These are phyloP conservation scores for Gastrodia elata DNA, from an alignment of 106 monocot species.

Conservation along the genomic window DNA sequence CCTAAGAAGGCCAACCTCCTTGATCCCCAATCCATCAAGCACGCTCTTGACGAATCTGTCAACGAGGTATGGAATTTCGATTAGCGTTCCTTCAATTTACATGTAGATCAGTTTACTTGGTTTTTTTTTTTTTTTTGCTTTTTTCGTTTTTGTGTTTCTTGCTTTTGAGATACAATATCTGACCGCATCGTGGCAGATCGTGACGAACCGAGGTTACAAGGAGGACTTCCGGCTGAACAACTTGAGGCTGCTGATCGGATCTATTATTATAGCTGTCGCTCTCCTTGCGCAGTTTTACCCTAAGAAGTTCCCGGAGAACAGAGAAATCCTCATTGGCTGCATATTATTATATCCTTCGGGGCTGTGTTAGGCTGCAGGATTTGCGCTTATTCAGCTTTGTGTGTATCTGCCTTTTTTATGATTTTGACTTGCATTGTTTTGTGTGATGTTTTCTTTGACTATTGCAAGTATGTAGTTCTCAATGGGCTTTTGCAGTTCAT, in stretches of 20 bases:
- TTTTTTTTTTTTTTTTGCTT: conserved; percentile 8
- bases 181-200: conserved; percentile 44
- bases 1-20: conserved; percentile 77
- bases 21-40: conserved; percentile 81
- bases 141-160: too few species aligned
- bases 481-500: conserved; percentile 68
- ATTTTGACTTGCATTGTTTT: background rate
- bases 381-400: background rate
- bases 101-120: background rate
- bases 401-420: background rate
- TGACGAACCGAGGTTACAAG: conserved; percentile 53
- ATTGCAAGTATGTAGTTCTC: conserved; percentile 72
- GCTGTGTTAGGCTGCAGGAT: too few species aligned
- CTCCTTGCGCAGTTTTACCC: conserved; percentile 89
- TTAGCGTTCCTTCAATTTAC: background rate
- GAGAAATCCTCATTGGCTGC: conserved; percentile 69
- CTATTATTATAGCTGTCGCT: conserved; percentile 61
- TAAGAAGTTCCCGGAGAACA: conserved; percentile 93
- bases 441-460: conserved; percentile 38
- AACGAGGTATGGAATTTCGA: conserved; percentile 38
- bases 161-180: background rate
- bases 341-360: conserved; percentile 91
- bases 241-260: conserved; percentile 51
- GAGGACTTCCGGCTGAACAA: conserved; percentile 81
- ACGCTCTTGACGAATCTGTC: conserved; percentile 84